Evolutionary conservation across 371 early-diverging fungal genomes (phyloP), one percentile per base, ranked within the genome.

Genomic region (Mucor velutinosus): DNA sequence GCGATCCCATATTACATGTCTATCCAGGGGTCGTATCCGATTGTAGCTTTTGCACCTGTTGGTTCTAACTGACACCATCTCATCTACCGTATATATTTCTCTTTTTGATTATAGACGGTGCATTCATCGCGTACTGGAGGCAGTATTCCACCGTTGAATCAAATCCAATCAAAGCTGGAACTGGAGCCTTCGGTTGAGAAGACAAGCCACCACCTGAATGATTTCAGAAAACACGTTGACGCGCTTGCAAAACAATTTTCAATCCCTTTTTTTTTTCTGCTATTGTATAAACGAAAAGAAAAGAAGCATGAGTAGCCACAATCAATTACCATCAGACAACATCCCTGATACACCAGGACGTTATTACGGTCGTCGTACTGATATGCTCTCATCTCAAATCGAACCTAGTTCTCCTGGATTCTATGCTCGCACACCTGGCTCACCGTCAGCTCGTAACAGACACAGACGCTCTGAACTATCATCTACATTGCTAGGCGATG

Each of bases 401-500:
- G 69, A 73, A 1, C 62, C 65, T 29, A 66, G 75, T 11, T 80
- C 81, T 17, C 76, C 78, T 33, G 69, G 68, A 4, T 61, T 66
- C 19, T 56, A 70, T 43, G 72, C 66, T 12, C 73, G 73, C 41
- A 73, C 83, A 32, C 78, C 86, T 29, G 77, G 76, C 35, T 73
- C 81, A 33, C 84, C 84, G 12, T 69, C 76, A 11, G 33, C 33
- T 33, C 66, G 72, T 30, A 39, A 60, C 17, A 62, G 76, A 35
- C 57, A 65, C 27, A 72, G 81, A 57, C 76, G 80, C 41, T 78
- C 77, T 21, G 83, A 83, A 63, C 60, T 83, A n/a, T 77, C 79
- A 4, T 76, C 81, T 6, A 72, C 77, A 0, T 60, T 79, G 14
- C 64, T 83, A 27, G 76, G 73, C 10, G 77, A 79, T 23, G 83